Base-by-base conservation (phyloP, 768 basidiomycete genomes). In the Boletus tylopilopsis region DNA sequence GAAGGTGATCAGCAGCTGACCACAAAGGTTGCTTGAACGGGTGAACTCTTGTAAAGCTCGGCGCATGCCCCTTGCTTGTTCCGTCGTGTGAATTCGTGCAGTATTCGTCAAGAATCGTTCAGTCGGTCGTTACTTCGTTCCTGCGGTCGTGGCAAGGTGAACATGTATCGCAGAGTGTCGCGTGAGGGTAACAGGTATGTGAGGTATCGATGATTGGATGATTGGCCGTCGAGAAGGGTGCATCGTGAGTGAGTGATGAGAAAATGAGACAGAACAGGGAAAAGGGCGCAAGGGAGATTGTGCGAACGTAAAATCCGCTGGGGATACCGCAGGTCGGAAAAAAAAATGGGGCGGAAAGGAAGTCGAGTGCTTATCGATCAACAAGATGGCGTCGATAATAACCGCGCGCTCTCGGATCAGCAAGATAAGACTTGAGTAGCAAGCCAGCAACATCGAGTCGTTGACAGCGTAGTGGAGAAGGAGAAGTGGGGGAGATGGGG, bases 291-390 rank as follows among this genome's bases (percentile, higher is more conserved):
- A 55, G 53, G 64, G 58, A 47, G 56, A 62, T 66, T 53, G 41
- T 40, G 66, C 55, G 67, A 62, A 53, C 15, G 32, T 48, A 45
- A 48, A 37, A 66, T 69, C 68, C 58, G 53, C 64, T 60, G 48
- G 60, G 57, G 59, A 60, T 43, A 41, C 51, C 44, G 50, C 50
- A 38, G 22, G 37, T 47, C 50, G 51, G 54, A 52, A 45, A 45
- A 51, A 50, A 47, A 56, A 52, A 47, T 58, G 61, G 59, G 55
- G 62, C 58, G 56, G 58, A 59, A 62, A 58, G 52, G 60, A 60
- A 54, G 63, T 58, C 64, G 62, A 60, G 61, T 32, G 47, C 42
- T 68, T 63, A 76, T 76, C 72, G 71, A 76, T 76, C 74, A 67
- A 73, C 74, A 67, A 75, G 70, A 69, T 55, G 42, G 46, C 58